These are phyloP conservation scores for Fragilariopsis cylindrus DNA, from an alignment of 108 stramenopile genomes.

Conservation along the genomic window DNA sequence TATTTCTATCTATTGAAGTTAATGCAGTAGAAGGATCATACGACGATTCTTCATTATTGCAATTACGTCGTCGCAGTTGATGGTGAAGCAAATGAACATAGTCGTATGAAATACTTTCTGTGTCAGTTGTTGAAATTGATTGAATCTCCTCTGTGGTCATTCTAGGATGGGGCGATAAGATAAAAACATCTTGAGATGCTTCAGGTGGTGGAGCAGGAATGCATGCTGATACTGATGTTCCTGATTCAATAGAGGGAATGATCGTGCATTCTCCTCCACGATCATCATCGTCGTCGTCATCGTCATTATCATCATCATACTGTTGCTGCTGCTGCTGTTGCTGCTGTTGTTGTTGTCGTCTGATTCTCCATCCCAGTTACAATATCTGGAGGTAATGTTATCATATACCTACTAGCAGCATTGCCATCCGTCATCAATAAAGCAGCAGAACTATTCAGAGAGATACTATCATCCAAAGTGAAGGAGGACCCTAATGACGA, in stretches of 20 bases:
- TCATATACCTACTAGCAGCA: not conserved
- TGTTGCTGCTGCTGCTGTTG: not conserved
- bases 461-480: not conserved
- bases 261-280: conserved; percentile 21
- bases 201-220: conserved; percentile 15
- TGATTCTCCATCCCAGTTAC: too few species aligned
- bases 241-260: conserved; percentile 36
- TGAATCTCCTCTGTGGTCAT: not conserved
- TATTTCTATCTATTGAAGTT: not conserved
- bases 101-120: conserved; percentile 20
- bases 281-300: not conserved
- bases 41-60: not conserved
- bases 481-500: not conserved
- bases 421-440: not conserved
- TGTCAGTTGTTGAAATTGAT: conserved; percentile 27
- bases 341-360: not conserved
- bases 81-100: not conserved
- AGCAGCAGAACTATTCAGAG: conserved; percentile 7
- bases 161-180: conserved; percentile 25
- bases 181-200: conserved; percentile 20
- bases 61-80: not conserved
- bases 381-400: too few species aligned
- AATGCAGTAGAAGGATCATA: too few species aligned
- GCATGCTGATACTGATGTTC: not conserved
- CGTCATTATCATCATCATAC: too few species aligned